Percentiles rank a stretch among this genome's conserved stretches.
These are phyloP conservation scores for Sarocladiaceae sp. DNA, from an alignment of 2,329 filamentous ascomycete genomes.

Conservation along the genomic window DNA sequence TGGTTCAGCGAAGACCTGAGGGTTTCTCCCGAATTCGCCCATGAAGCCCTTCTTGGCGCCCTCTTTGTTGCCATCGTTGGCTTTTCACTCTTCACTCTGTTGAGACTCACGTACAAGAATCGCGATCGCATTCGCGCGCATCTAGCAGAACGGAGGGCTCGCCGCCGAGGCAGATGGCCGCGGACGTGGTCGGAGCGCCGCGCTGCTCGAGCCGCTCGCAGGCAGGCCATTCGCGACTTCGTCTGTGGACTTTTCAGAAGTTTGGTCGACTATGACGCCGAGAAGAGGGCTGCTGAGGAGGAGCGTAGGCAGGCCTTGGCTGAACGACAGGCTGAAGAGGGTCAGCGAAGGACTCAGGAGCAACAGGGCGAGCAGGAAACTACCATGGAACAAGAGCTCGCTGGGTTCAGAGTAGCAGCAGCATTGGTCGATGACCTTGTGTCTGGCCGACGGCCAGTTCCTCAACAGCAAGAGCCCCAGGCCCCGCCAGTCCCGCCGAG, in stretches of 20 bases:
- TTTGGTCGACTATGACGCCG: conserved; percentile 16
- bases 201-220: conserved; percentile 19
- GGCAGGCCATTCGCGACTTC: conserved; percentile 19
- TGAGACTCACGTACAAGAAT: conserved; percentile 18
- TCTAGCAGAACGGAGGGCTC: conserved; percentile 6
- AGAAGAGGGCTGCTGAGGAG: conserved; percentile 35
- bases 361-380: conserved; percentile 17
- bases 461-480: conserved; percentile 10
- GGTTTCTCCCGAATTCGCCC: background rate
- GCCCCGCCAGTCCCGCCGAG: conserved; percentile 11
- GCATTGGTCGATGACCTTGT: conserved; percentile 42
- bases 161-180: conserved; percentile 12
- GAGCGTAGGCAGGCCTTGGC: background rate
- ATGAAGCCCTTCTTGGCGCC: background rate
- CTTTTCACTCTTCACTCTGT: conserved; percentile 21
- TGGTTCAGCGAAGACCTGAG: background rate
- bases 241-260: conserved; percentile 27
- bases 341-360: background rate
- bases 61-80: conserved; percentile 17
- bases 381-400: conserved; percentile 46
- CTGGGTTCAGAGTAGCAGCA: conserved; percentile 41
- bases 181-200: conserved; percentile 18
- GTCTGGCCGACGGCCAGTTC: conserved; percentile 19
- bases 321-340: conserved; percentile 13
- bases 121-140: conserved; percentile 20